Conservation (phyloP, 2,329 filamentous ascomycete species). For the Pyrenochaeta sp. region DNA sequence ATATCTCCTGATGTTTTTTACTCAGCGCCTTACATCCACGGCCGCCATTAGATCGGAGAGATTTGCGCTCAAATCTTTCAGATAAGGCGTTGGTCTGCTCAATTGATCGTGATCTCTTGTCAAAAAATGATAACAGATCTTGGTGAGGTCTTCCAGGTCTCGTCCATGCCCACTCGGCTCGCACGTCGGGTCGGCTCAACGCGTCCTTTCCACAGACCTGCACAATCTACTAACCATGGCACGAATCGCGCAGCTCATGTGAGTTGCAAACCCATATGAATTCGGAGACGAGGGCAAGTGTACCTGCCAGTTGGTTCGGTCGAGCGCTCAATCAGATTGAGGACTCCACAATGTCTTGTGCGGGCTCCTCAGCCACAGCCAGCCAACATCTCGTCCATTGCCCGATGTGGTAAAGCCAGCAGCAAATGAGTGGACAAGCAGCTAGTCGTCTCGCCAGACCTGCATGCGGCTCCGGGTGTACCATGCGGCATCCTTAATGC, state of each 20-base stretch:
- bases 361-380: conserved; percentile 23
- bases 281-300: conserved; percentile 15
- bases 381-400: conserved; percentile 12
- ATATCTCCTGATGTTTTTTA: conserved; percentile 34
- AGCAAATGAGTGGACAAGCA: conserved; percentile 11
- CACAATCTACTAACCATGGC: conserved; percentile 6
- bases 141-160: conserved; percentile 4
- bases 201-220: conserved; percentile 2
- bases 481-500: conserved; percentile 28
- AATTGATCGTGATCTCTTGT: conserved; percentile 12
- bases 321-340: conserved; percentile 27
- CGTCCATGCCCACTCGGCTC: neutral
- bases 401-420: conserved; percentile 4
- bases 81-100: conserved; percentile 1
- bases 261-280: conserved; percentile 5
- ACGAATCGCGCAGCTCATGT: conserved; percentile 12
- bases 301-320: conserved; percentile 24
- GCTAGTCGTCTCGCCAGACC: conserved; percentile 8
- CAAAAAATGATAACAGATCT: conserved; percentile 2
- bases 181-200: conserved; percentile 4
- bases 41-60: conserved; percentile 1
- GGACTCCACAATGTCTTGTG: conserved; percentile 10
- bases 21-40: conserved; percentile 10
- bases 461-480: conserved; percentile 30
- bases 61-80: neutral